Percentiles rank a stretch among this genome's conserved stretches.
These are phyloP conservation scores for Cyclotella choctawhatcheeana DNA, from an alignment of 108 stramenopile genomes.

Conservation along the genomic window DNA sequence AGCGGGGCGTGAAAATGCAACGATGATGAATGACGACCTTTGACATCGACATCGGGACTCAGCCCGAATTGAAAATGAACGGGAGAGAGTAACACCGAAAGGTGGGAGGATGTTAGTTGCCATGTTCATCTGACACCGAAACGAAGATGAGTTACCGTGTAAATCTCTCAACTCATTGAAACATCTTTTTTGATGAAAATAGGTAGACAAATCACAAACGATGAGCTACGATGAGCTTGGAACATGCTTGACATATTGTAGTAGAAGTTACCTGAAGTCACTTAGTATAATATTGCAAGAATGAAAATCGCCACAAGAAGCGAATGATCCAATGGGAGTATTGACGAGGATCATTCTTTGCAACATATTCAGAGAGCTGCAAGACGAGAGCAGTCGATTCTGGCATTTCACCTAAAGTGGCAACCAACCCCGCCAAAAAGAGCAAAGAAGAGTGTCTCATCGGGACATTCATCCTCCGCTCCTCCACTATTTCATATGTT, in stretches of 20 bases:
- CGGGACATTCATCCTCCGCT: constrained; percentile 62
- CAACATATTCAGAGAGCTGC: constrained; percentile 88
- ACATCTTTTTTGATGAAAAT: constrained; percentile 94
- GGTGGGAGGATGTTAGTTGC: constrained; percentile 86
- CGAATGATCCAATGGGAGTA: constrained; percentile 92
- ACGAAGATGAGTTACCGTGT: constrained; percentile 42
- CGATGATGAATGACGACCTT: too few relatives aligned
- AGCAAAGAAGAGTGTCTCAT: constrained; percentile 64
- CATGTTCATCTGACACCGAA: constrained; percentile 15
- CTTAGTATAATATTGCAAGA: constrained; percentile 88
- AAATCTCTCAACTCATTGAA: constrained; percentile 64
- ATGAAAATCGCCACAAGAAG: constrained; percentile 88
- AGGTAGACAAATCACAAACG: constrained; percentile 92
- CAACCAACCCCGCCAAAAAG: constrained; percentile 5
- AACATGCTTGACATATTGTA: constrained; percentile 87
- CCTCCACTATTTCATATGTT: constrained; percentile 70
- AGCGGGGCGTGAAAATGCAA: too few relatives aligned
- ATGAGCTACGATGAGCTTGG: constrained; percentile 87
- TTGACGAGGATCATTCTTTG: constrained; percentile 63
- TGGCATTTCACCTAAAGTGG: constrained; percentile 44
- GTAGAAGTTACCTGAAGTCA: too few relatives aligned
- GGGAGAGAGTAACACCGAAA: constrained; percentile 87
- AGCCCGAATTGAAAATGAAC: constrained; percentile 72
- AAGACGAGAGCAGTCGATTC: constrained; percentile 67
- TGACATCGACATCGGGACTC: too few relatives aligned